Conservation (phyloP, 169 alveolate genomes). For the Nephromyces sp. region DNA sequence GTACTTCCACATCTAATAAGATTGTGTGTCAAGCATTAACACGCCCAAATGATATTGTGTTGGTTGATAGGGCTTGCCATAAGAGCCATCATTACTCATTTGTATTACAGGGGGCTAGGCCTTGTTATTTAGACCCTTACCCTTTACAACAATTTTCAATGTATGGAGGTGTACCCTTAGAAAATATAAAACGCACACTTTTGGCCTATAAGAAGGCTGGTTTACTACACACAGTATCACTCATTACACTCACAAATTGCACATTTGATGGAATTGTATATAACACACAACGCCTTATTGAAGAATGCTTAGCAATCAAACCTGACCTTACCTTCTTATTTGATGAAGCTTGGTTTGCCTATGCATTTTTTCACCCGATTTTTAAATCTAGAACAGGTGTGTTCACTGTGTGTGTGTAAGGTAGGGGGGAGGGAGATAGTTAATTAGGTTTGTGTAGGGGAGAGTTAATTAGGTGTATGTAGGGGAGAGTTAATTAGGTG, state of each 20-base stretch:
- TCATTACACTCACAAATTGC: conserved; percentile 43
- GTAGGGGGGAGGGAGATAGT: too few relatives aligned
- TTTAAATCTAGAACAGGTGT: conserved; percentile 36
- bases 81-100: conserved; percentile 52
- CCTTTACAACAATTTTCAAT: conserved; percentile 45
- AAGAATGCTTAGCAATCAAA: conserved; percentile 46
- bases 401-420: too few relatives aligned
- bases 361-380: conserved; percentile 50
- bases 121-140: conserved; percentile 50
- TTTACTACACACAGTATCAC: conserved; percentile 25
- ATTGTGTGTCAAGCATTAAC: conserved; percentile 45
- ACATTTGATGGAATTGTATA: conserved; percentile 54
- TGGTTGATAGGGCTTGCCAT: conserved; percentile 54
- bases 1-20: conserved; percentile 51
- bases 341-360: conserved; percentile 56
- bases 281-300: conserved; percentile 45
- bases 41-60: conserved; percentile 47
- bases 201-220: conserved; percentile 38
- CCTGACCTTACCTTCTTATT: conserved; percentile 44
- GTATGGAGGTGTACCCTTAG: conserved; percentile 50
- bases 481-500: too few relatives aligned
- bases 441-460: too few relatives aligned
- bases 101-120: conserved; percentile 43
- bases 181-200: conserved; percentile 33
- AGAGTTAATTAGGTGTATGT: too few relatives aligned